Conservation (phyloP, 768 basidiomycete genomes). For the Lanmaoa pseudosensibilis region DNA sequence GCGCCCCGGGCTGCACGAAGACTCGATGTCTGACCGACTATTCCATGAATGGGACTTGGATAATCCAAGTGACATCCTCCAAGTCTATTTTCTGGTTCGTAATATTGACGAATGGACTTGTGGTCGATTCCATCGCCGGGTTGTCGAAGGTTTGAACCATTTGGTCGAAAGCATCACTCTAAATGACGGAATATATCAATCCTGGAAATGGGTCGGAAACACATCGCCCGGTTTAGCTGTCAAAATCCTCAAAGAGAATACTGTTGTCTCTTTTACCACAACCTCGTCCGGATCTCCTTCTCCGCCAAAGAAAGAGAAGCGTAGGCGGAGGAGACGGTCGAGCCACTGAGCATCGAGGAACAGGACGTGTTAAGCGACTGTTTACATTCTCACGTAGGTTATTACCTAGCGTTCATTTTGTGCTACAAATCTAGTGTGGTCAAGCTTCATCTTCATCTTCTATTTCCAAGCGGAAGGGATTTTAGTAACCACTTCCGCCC, state of each 20-base stretch:
- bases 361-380: background rate
- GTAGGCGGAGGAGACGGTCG: slow-evolving; percentile 30
- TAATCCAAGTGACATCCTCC: slow-evolving; percentile 43
- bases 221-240: slow-evolving; percentile 16
- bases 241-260: slow-evolving; percentile 39
- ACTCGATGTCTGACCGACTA: slow-evolving; percentile 18
- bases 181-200: slow-evolving; percentile 36
- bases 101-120: slow-evolving; percentile 57
- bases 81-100: slow-evolving; percentile 50
- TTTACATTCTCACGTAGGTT: slow-evolving; percentile 3
- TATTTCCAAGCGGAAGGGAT: slow-evolving; percentile 81
- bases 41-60: slow-evolving; percentile 54
- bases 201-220: slow-evolving; percentile 51
- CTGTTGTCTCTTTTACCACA: slow-evolving; percentile 26
- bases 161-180: slow-evolving; percentile 37
- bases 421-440: slow-evolving; percentile 18
- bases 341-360: slow-evolving; percentile 20
- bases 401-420: background rate
- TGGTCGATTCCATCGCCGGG: slow-evolving; percentile 40
- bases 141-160: slow-evolving; percentile 40
- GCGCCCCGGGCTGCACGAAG: slow-evolving; percentile 13
- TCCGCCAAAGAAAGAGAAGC: slow-evolving; percentile 32
- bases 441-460: slow-evolving; percentile 5
- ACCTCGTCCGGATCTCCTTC: slow-evolving; percentile 29
- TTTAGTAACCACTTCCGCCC: slow-evolving; percentile 65